A percentile compares a stretch with the other conserved stretches of the same genome.
Evolutionary conservation across 805 yeast genomes (phyloP).

Genomic region (Komagataella populi): DNA sequence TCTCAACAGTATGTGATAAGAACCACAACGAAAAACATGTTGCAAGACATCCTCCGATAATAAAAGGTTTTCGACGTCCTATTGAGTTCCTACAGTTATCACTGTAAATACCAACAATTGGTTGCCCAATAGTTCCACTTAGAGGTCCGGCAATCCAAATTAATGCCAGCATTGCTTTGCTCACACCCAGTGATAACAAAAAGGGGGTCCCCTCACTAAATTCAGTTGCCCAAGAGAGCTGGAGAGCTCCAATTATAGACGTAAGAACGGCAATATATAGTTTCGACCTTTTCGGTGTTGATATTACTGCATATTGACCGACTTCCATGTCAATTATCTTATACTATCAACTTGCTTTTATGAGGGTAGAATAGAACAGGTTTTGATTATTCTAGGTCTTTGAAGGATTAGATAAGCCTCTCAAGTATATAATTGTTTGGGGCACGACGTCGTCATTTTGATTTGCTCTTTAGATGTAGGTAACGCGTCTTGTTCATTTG

Average conservation of each 20-base stretch:
- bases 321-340: neutral
- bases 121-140: constrained; percentile 52
- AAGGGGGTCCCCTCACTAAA: constrained; percentile 53
- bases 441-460: neutral
- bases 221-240: constrained; percentile 54
- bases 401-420: neutral
- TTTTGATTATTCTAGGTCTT: neutral
- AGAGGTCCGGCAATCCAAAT: constrained; percentile 61
- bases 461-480: neutral
- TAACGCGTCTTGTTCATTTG: neutral
- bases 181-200: constrained; percentile 45
- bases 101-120: constrained; percentile 44
- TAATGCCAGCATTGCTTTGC: constrained; percentile 38
- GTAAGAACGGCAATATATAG: constrained; percentile 31
- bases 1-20: constrained; percentile 29
- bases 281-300: constrained; percentile 29
- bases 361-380: neutral
- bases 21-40: constrained; percentile 30
- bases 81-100: constrained; percentile 29
- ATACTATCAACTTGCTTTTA: neutral
- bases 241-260: constrained; percentile 40
- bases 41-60: constrained; percentile 37
- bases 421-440: too few relatives aligned
- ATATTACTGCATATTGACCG: neutral
- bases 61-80: constrained; percentile 46